These are phyloP conservation scores for Cicer cuneatum DNA, from an alignment of 306 rosid genomes.

Conservation along the genomic window DNA sequence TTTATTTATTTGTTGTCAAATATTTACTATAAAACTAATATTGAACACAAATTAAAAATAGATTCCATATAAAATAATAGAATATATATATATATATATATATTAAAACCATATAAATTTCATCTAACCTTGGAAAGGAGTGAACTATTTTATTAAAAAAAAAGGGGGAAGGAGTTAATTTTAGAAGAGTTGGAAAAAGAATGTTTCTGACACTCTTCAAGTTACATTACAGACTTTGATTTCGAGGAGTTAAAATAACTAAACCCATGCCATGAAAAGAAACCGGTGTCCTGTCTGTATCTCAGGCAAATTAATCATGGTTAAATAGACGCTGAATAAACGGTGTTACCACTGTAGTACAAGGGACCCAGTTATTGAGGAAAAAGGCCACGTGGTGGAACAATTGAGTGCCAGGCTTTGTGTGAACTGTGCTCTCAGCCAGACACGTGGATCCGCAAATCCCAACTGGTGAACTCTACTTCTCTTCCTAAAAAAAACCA, in stretches of 20 bases:
- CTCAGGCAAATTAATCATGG: conserved; percentile 38
- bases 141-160: too few species aligned
- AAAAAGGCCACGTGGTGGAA: conserved; percentile 53
- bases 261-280: not conserved
- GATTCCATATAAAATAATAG: too few species aligned
- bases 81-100: too few species aligned
- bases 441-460: conserved; percentile 53
- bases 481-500: not conserved
- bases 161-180: too few species aligned
- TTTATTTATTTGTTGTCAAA: too few species aligned
- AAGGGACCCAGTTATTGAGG: not conserved
- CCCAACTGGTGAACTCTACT: conserved; percentile 12
- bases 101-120: too few species aligned
- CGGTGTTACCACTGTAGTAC: conserved; percentile 37
- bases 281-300: not conserved
- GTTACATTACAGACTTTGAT: too few species aligned
- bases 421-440: conserved; percentile 9
- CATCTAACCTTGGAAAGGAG: too few species aligned
- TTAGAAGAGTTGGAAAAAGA: too few species aligned
- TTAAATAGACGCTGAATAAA: conserved; percentile 41
- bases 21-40: too few species aligned
- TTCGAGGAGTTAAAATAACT: not conserved
- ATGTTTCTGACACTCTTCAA: too few species aligned
- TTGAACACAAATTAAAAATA: too few species aligned
- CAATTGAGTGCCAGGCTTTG: conserved; percentile 42